Evolutionary conservation across 2,329 filamentous ascomycete species (phyloP), one percentile per base, ranked within the genome.

Genomic region (Aspergillus fructus): DNA sequence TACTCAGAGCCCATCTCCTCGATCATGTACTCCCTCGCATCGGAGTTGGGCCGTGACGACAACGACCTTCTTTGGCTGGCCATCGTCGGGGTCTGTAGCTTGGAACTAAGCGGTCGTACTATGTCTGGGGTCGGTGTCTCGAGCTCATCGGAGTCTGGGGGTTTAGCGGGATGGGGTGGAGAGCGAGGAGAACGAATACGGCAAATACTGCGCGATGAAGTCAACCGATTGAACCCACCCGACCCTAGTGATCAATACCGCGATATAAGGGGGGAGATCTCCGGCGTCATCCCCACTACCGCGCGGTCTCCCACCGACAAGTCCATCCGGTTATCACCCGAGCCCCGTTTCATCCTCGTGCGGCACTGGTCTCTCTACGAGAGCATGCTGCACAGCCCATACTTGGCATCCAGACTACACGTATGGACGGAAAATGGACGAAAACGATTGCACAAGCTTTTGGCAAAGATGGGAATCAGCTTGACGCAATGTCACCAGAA

Each of bases 341-440:
- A 99, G 70, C 96, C 94, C 9, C 89, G 90, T 41, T 96, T 99
- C 65, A 83, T 97, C 24, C 84, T 99, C 0, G 90, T 97, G 53
- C 83, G 94, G 34, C 94, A 99, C 72, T 99, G 94, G 94, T 96
- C 91, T 65, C 80, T 99, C 13, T 97, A 97, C 74, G 94, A 99
- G 69, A 96, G 92, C 72, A 97, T 99, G 94, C 83, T 97, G 12
- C 94, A 99, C 73, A 97, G 93, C 0, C 93, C 93, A 0, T 97
- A 97, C 69, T 84, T 99, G 4, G 93, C 96, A 59, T 91, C 93
- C 3, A 85, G 91, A 33, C 82, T 99, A 46, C 93, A 96, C 74
- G 92, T 96, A 47, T 99, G 94, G 93, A 96, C 88, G 59, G 94
- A 97, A 61, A 85, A 84, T 50, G 94, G 94, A 3, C 83, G 90